Conservation (phyloP, 495 filamentous ascomycete genomes). For the Astrothelium macrocarpum region DNA sequence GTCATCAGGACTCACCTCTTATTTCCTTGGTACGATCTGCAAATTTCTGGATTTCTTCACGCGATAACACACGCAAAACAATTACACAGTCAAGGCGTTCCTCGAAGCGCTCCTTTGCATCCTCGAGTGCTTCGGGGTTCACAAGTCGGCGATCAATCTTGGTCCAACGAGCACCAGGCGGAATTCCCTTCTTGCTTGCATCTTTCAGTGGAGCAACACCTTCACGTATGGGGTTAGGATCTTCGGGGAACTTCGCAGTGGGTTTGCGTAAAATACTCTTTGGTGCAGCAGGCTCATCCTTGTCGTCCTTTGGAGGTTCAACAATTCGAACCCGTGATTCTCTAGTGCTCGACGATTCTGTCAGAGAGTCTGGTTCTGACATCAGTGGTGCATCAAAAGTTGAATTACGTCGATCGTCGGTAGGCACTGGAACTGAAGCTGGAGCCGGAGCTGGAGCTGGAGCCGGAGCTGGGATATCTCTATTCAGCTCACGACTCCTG, state of each 20-base stretch:
- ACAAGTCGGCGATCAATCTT: conserved; percentile 77
- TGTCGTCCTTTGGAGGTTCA: conserved; percentile 27
- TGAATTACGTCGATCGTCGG: conserved; percentile 13
- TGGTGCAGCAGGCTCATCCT: conserved; percentile 35
- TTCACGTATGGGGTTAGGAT: conserved; percentile 66
- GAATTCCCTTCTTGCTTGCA: conserved; percentile 47
- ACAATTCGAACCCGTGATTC: conserved; percentile 30
- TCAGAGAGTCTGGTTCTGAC: background rate
- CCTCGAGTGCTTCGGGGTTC: conserved; percentile 68
- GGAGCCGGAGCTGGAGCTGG: background rate
- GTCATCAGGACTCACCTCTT: conserved; percentile 47
- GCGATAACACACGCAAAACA: conserved; percentile 66
- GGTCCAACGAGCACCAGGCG: conserved; percentile 73
- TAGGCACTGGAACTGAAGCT: too few relatives aligned
- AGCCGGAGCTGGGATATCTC: background rate
- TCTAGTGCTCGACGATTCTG: background rate
- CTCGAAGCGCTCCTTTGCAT: conserved; percentile 71
- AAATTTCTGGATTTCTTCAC: conserved; percentile 74
- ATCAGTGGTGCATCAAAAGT: conserved; percentile 1
- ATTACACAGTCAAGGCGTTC: conserved; percentile 76
- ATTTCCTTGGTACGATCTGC: conserved; percentile 65
- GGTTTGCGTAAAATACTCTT: conserved; percentile 67
- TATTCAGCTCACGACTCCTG: background rate
- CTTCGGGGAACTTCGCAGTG: conserved; percentile 66
- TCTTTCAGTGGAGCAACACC: conserved; percentile 85